Percentiles rank a stretch among this genome's conserved stretches.
Evolutionary conservation across 1,284 basidiomycete genomes (phyloP).

Genomic region (Pyrrhoderma lamaoense): DNA sequence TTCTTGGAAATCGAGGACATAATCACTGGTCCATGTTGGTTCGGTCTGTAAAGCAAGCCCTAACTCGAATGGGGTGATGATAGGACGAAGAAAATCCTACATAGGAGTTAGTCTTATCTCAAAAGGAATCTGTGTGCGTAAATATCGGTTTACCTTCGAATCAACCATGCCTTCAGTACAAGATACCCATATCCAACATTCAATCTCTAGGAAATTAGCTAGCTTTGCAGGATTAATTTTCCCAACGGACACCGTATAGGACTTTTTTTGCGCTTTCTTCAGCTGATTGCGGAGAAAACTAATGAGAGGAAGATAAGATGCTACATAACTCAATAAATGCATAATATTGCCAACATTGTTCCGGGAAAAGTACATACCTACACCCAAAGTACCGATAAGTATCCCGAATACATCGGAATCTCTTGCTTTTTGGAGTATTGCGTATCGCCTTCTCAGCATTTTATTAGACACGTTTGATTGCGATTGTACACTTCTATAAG

Average conservation of each 20-base stretch:
- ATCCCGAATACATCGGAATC: constrained; percentile 94
- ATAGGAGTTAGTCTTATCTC: background rate
- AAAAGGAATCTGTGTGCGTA: constrained; percentile 1
- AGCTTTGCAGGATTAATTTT: constrained; percentile 94
- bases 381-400: constrained; percentile 90
- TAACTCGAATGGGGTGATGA: constrained; percentile 93
- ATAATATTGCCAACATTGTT: constrained; percentile 18
- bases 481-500: constrained; percentile 37
- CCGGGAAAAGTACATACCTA: constrained; percentile 45
- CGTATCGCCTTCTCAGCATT: constrained; percentile 89
- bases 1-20: constrained; percentile 75
- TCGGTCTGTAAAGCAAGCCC: constrained; percentile 70
- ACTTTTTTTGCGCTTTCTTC: constrained; percentile 67
- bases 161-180: constrained; percentile 91
- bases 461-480: constrained; percentile 69
- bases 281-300: constrained; percentile 67
- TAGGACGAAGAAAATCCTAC: constrained; percentile 84
- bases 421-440: constrained; percentile 80
- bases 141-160: constrained; percentile 46
- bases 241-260: constrained; percentile 93
- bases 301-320: constrained; percentile 79
- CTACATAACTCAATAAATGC: constrained; percentile 32
- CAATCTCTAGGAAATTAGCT: constrained; percentile 94
- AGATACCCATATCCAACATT: constrained; percentile 92
- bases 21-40: constrained; percentile 72